Evolutionary conservation across 192 early-diverging fungal species (phyloP), one percentile per base, ranked within the genome.

Genomic region (Coemansia nantahalensis): DNA sequence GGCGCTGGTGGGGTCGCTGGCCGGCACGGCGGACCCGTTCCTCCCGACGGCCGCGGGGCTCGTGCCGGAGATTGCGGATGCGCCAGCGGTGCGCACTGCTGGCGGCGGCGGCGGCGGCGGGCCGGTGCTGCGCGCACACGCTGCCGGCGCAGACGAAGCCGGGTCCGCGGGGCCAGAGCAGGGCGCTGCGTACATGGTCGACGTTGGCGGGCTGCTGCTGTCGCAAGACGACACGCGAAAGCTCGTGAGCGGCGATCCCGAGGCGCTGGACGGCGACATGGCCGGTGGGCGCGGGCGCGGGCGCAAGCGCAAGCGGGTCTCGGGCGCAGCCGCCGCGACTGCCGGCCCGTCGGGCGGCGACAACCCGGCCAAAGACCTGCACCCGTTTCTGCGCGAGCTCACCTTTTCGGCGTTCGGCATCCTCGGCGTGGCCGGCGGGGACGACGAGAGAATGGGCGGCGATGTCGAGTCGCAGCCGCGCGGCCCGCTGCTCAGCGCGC

Each of bases 211-310:
- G 0, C 39, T 75, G 47, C 45, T 67, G 23, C 47, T 75, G 2
- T 67, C 64, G 16, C 71, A 75, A 38, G 56, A 75, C 31, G 71
- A 75, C 15, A 59, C 71, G 5, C 51, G 47, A 12, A 65, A 54
- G 12, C 51, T 75, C 31, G 59, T 67, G 23, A 35, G 37, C 37
- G 59, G 41, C 19, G 15, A 32, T 8, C 21, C 4, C 8, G 21
- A 14, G 2, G 41, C 36, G 11, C n/a, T 22, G 9, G 42, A 24
- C 16, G 17, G 16, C 32, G 41, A 13, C 11, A 18, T 31, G 9
- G 45, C 16, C 15, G 28, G 18, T 19, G n/a, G n/a, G n/a, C 64
- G 56, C 31, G 57, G 37, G 32, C 58, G 71, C 4, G 56, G 71
- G 15, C 41, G 51, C 39, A 75, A 67, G 45, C 24, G 64, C 11